Percentiles rank a stretch among this genome's conserved stretches.
phyloP scores from a whole-genome alignment of 2,329 filamentous ascomycete species.

The Aspergillus sp. region DNA sequence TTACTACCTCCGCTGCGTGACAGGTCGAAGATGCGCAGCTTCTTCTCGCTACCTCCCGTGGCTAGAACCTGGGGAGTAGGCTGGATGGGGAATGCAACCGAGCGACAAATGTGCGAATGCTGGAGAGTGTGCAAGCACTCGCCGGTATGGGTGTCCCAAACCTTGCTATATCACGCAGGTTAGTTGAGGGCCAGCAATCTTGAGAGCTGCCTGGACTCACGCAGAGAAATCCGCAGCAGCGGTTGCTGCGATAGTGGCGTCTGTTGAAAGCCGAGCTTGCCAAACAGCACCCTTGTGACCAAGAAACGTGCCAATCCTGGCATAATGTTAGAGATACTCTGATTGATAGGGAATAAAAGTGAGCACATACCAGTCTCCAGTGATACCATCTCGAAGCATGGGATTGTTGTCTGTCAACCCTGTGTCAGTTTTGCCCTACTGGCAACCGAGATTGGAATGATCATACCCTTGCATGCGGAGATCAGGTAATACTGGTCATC shows the following conservation, averaged over 20 bases:
- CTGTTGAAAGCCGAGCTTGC: constrained; percentile 86
- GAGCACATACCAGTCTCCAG: constrained; percentile 73
- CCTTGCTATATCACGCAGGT: constrained; percentile 56
- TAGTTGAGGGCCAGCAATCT: not conserved
- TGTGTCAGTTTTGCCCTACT: constrained; percentile 2
- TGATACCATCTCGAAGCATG: constrained; percentile 94
- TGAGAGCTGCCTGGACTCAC: constrained; percentile 46
- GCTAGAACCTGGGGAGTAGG: constrained; percentile 75
- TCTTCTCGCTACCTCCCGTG: constrained; percentile 94
- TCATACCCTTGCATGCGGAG: constrained; percentile 79
- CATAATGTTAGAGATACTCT: constrained; percentile 8
- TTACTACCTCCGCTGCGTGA: constrained; percentile 48
- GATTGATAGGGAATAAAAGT: constrained; percentile 1
- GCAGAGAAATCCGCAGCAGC: constrained; percentile 94
- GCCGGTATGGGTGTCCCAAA: constrained; percentile 96
- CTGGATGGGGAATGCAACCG: constrained; percentile 82
- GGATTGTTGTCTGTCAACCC: constrained; percentile 76
- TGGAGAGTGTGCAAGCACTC: constrained; percentile 82
- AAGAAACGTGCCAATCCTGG: constrained; percentile 89
- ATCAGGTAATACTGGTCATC: constrained; percentile 87
- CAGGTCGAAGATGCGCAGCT: constrained; percentile 88
- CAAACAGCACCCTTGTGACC: constrained; percentile 98
- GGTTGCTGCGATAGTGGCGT: constrained; percentile 83
- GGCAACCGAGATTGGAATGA: constrained; percentile 1
- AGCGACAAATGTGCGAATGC: constrained; percentile 92